These are phyloP conservation scores for Postia placenta DNA, from an alignment of 768 basidiomycete species.

Conservation along the genomic window DNA sequence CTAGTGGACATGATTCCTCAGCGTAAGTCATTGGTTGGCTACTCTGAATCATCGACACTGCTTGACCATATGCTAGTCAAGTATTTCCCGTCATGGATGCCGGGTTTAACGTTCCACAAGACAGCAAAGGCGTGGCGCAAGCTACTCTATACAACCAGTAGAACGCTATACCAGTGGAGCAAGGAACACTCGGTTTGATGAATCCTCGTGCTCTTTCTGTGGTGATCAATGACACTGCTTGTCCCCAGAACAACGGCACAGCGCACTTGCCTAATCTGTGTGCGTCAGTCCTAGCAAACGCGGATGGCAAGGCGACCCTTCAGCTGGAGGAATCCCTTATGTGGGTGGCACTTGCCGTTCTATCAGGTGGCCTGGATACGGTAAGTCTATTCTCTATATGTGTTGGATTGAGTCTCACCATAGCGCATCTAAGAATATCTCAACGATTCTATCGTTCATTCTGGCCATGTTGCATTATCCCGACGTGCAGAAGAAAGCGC, in stretches of 20 bases:
- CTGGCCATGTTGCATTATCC: constrained; percentile 4
- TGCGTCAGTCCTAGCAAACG: background rate
- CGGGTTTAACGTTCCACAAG: background rate
- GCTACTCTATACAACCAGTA: background rate
- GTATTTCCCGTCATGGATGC: background rate
- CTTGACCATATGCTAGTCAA: background rate
- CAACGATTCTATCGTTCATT: no score
- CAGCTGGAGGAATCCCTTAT: background rate
- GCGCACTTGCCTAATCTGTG: background rate
- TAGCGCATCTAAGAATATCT: background rate
- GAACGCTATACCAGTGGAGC: background rate
- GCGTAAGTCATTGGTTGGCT: background rate
- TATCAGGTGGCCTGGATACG: constrained; percentile 1
- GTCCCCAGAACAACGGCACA: no score
- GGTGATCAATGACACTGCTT: no score
- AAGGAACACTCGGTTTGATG: background rate
- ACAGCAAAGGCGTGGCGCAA: background rate
- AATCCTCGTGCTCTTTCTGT: no score
- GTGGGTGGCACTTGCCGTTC: background rate
- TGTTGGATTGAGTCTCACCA: background rate
- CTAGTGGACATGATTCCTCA: background rate
- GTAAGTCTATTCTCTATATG: background rate
- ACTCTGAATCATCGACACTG: background rate
- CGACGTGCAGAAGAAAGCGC: constrained; percentile 36
- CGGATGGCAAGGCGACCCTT: background rate